These are phyloP conservation scores for Starmerella gropengiesseri DNA, from an alignment of 805 yeast genomes.

Conservation along the genomic window DNA sequence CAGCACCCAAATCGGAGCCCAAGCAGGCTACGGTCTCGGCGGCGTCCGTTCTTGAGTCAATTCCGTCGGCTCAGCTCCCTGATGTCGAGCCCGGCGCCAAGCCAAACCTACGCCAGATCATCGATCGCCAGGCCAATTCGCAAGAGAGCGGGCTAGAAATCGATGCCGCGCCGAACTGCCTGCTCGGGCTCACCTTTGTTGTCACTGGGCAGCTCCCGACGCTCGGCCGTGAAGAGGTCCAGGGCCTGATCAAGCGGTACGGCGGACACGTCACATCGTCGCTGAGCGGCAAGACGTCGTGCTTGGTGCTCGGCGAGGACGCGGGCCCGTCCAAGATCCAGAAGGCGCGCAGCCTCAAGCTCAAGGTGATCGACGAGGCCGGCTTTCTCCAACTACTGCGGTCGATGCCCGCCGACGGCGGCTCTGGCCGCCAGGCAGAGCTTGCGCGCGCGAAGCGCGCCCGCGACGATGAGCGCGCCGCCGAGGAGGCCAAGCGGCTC, in stretches of 20 bases:
- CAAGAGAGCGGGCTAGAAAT: conserved; percentile 33
- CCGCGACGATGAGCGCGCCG: conserved; percentile 55
- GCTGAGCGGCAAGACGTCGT: conserved; percentile 71
- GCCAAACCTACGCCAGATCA: conserved; percentile 48
- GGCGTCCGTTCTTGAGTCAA: conserved; percentile 45
- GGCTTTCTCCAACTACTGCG: conserved; percentile 67
- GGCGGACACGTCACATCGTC: conserved; percentile 84
- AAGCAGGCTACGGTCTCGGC: conserved; percentile 32
- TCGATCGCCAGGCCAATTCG: conserved; percentile 29
- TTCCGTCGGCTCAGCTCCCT: conserved; percentile 65
- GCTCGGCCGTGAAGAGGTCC: conserved; percentile 65
- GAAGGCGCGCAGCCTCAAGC: conserved; percentile 58
- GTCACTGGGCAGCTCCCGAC: conserved; percentile 85
- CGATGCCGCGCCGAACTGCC: conserved; percentile 69
- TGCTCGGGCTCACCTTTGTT: conserved; percentile 80
- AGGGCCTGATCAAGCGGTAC: conserved; percentile 64
- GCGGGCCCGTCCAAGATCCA: conserved; percentile 94
- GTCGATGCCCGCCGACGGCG: conserved; percentile 87
- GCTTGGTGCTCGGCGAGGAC: conserved; percentile 86
- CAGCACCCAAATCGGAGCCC: background rate
- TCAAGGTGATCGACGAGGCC: conserved; percentile 76
- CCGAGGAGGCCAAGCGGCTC: conserved; percentile 26
- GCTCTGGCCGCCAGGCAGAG: conserved; percentile 67
- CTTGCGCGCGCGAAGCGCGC: conserved; percentile 54
- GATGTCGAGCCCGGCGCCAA: conserved; percentile 38